Percentiles rank a stretch among this genome's conserved stretches.
Conservation (phyloP, 768 basidiomycete species). For the Tulasnella sp. region DNA sequence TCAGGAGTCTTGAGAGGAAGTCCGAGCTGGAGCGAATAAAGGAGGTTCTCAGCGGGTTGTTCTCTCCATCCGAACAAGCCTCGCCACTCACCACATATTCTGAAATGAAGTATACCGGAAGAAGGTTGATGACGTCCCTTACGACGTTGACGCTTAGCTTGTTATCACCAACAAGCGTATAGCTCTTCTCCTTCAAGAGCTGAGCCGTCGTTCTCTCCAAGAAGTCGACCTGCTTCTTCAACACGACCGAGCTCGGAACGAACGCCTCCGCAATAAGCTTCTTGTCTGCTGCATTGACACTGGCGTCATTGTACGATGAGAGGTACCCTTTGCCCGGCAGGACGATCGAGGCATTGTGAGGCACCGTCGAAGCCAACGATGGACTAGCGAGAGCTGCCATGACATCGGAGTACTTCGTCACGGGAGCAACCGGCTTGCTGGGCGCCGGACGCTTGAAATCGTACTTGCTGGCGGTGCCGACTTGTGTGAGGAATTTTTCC, state of each 20-base stretch:
- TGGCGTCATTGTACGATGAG: not conserved
- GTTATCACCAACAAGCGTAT: constrained; percentile 48
- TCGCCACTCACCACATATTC: constrained; percentile 50
- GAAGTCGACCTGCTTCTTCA: constrained; percentile 22
- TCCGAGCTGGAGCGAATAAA: constrained; percentile 6
- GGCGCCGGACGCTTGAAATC: constrained; percentile 42
- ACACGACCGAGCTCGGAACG: not conserved
- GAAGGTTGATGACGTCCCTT: constrained; percentile 53
- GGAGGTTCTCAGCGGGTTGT: not conserved
- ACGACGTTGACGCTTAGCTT: constrained; percentile 56
- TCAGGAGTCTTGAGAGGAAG: constrained; percentile 22
- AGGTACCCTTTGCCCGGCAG: constrained; percentile 10
- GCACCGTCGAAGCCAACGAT: not conserved
- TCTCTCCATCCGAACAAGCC: not conserved
- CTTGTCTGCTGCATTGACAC: not conserved
- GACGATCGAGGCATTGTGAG: not conserved
- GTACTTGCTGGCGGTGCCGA: constrained; percentile 41
- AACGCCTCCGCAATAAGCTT: constrained; percentile 1
- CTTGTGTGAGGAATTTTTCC: constrained; percentile 35
- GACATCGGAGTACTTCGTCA: not conserved
- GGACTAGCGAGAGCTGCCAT: not conserved
- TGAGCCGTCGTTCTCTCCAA: constrained; percentile 44
- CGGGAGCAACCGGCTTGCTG: not conserved
- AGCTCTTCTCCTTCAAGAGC: constrained; percentile 49
- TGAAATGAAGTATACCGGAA: constrained; percentile 65